Conservation (phyloP, 176 grass and related monocot species). For the Poa pratensis region DNA sequence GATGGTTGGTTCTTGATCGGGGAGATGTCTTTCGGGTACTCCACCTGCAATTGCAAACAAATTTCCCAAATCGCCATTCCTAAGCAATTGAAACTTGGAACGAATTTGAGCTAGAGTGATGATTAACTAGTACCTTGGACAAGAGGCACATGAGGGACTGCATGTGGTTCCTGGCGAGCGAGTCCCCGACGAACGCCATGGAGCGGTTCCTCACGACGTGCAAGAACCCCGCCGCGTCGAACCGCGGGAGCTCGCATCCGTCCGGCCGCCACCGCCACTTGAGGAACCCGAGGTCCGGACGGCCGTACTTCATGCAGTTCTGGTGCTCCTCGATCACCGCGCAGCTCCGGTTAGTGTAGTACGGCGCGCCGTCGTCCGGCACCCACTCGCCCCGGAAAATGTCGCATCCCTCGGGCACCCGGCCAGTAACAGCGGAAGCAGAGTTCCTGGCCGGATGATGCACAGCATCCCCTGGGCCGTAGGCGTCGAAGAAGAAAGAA, state of each 20-base stretch:
- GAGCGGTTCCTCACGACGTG: slow-evolving; percentile 41
- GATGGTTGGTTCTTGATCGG: slow-evolving; percentile 1
- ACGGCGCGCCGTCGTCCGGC: slow-evolving; percentile 54
- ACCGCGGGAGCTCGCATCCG: slow-evolving; percentile 55
- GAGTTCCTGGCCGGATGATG: not conserved
- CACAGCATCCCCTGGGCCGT: not conserved
- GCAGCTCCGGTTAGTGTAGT: slow-evolving; percentile 73
- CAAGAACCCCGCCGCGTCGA: slow-evolving; percentile 57
- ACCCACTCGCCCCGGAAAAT: slow-evolving; percentile 75
- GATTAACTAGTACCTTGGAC: slow-evolving; percentile 24
- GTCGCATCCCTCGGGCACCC: slow-evolving; percentile 43
- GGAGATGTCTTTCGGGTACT: not conserved
- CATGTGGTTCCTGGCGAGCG: slow-evolving; percentile 71
- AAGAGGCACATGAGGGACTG: slow-evolving; percentile 77
- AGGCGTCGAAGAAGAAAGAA: not conserved
- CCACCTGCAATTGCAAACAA: not conserved
- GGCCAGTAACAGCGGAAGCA: not conserved
- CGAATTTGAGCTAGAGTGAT: not conserved
- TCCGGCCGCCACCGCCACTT: slow-evolving; percentile 57
- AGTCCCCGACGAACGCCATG: slow-evolving; percentile 73
- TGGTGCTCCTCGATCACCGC: slow-evolving; percentile 64
- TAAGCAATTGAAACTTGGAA: not conserved
- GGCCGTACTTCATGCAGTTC: slow-evolving; percentile 69
- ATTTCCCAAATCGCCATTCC: not conserved
- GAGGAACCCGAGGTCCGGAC: slow-evolving; percentile 63